Percentiles rank a stretch among this genome's conserved stretches.
Evolutionary conservation across 306 rosid species (phyloP).

Genomic region (Prunus kanzakura): DNA sequence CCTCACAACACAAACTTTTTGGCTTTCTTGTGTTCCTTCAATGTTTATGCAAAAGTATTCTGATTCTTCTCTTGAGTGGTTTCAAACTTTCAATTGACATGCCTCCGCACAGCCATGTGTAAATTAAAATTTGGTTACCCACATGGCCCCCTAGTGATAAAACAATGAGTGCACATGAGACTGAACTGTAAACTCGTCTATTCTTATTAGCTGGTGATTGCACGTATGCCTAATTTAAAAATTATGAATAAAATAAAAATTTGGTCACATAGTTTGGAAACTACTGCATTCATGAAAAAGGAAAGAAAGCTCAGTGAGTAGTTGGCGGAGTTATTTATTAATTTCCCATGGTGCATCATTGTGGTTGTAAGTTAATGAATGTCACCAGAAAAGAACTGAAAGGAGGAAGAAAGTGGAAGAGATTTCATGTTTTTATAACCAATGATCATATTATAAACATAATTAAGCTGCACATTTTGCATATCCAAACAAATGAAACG

Average conservation of each 20-base stretch:
- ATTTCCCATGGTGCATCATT: background rate
- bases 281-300: background rate
- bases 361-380: background rate
- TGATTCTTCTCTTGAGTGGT: constrained; percentile 10
- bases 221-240: background rate
- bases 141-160: background rate
- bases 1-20: constrained; percentile 10
- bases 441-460: background rate
- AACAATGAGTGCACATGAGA: background rate
- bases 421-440: constrained; percentile 4
- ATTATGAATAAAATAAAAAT: background rate
- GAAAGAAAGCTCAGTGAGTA: constrained; percentile 5
- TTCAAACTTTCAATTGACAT: background rate
- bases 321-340: background rate
- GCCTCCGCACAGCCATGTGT: background rate
- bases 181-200: background rate
- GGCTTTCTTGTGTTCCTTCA: constrained; percentile 9
- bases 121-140: background rate
- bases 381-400: background rate
- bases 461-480: background rate
- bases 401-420: constrained; percentile 15
- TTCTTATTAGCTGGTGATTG: background rate
- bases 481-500: constrained; percentile 5
- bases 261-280: background rate
- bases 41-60: background rate